These are phyloP conservation scores for Heliosperma pusillum DNA, from an alignment of 148 eudicot genomes.

Conservation along the genomic window DNA sequence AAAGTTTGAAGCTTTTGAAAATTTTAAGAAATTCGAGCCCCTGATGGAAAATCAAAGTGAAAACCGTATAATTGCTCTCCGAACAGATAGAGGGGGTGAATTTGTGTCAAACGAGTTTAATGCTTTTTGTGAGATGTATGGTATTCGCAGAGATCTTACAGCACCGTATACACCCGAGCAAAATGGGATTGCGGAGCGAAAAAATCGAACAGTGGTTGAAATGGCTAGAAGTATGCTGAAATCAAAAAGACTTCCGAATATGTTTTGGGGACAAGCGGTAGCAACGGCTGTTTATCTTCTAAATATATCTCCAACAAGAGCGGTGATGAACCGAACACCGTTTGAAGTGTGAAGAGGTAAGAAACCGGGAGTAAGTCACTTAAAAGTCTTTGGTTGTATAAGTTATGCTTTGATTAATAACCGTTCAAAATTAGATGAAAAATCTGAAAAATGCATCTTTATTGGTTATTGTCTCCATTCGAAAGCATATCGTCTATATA, in stretches of 20 bases:
- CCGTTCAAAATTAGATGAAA: constrained; percentile 3
- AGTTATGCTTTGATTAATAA: constrained; percentile 2
- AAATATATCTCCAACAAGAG: constrained; percentile 14
- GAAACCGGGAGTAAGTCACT: constrained; percentile 8
- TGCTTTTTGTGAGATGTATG: not conserved
- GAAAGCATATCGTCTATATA: constrained; percentile 17
- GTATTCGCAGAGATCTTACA: too few species aligned
- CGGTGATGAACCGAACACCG: constrained; percentile 1
- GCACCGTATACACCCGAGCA: too few species aligned
- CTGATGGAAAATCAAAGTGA: not conserved
- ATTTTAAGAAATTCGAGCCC: constrained; percentile 1
- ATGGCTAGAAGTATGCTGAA: constrained; percentile 17
- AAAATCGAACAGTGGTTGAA: not conserved
- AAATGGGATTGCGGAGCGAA: constrained; percentile 6
- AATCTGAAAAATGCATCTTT: constrained; percentile 11
- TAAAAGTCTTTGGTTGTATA: constrained; percentile 9
- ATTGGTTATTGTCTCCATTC: constrained; percentile 16
- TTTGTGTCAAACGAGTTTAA: not conserved
- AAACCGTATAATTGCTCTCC: not conserved
- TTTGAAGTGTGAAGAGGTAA: not conserved
- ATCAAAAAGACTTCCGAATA: constrained; percentile 9
- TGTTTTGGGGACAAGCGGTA: constrained; percentile 14
- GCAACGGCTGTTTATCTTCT: constrained; percentile 7
- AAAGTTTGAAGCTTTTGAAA: not conserved
- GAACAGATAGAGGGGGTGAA: not conserved